These are phyloP conservation scores for Metschnikowia reukaufii DNA, from an alignment of 805 yeast species.

Conservation along the genomic window DNA sequence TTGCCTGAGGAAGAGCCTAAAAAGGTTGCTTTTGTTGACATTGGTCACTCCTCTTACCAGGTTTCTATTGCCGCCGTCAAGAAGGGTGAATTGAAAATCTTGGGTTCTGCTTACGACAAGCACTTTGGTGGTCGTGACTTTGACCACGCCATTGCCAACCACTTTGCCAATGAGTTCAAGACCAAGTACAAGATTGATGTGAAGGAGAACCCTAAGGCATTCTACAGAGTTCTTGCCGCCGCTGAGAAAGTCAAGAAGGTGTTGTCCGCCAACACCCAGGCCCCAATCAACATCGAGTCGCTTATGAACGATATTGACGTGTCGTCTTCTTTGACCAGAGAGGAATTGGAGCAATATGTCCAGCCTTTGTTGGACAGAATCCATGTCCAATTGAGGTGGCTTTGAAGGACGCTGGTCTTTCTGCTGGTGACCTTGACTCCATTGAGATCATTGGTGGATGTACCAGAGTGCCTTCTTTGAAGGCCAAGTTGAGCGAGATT, in stretches of 20 bases:
- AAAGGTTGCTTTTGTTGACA: slow-evolving; percentile 90
- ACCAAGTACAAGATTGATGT: slow-evolving; percentile 92
- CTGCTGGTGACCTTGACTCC: slow-evolving; percentile 75
- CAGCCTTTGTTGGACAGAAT: slow-evolving; percentile 78
- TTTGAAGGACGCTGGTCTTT: slow-evolving; percentile 72
- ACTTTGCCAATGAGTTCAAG: slow-evolving; percentile 91
- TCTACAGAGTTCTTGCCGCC: slow-evolving; percentile 86
- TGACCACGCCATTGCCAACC: slow-evolving; percentile 90
- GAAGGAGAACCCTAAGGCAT: slow-evolving; percentile 89
- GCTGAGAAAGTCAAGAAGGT: slow-evolving; percentile 95
- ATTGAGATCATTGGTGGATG: slow-evolving; percentile 98
- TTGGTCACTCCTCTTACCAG: slow-evolving; percentile 95
- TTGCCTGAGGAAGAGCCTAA: slow-evolving; percentile 92
- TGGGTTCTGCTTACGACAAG: slow-evolving; percentile 91
- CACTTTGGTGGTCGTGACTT: slow-evolving; percentile 98
- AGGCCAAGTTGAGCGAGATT: slow-evolving; percentile 73
- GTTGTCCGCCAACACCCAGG: slow-evolving; percentile 90
- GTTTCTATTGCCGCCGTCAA: slow-evolving; percentile 87
- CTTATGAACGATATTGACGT: slow-evolving; percentile 97
- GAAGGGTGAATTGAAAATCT: slow-evolving; percentile 92
- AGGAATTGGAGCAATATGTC: slow-evolving; percentile 87
- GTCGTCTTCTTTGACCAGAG: slow-evolving; percentile 83
- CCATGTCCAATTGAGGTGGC: slow-evolving; percentile 79
- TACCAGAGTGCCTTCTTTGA: slow-evolving; percentile 94
- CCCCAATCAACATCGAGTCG: slow-evolving; percentile 94